A percentile compares a stretch with the other conserved stretches of the same genome.
phyloP scores from a whole-genome alignment of 345 rosid genomes.

The Citrus unshiu region DNA sequence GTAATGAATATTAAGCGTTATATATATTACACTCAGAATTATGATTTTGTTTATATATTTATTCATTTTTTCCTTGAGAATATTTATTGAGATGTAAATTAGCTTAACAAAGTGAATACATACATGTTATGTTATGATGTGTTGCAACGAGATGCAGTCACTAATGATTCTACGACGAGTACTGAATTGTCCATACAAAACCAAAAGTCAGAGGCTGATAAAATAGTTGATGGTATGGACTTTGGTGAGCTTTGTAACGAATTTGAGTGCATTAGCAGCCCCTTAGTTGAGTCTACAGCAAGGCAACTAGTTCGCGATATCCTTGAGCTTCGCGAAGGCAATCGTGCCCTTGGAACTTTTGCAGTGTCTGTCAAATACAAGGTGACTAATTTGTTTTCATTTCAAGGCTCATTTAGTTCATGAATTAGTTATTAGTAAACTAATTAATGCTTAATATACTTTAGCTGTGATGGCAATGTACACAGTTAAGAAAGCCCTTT shows the following conservation, averaged over 20 bases:
- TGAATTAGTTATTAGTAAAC: too few species aligned
- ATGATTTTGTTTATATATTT: too few species aligned
- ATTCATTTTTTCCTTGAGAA: not conserved
- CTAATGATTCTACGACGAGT: slow-evolving; percentile 40
- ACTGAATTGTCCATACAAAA: slow-evolving; percentile 30
- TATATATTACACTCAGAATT: not conserved
- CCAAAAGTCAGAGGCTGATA: slow-evolving; percentile 56
- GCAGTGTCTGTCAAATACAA: slow-evolving; percentile 74
- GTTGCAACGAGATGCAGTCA: slow-evolving; percentile 29
- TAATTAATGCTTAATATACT: too few species aligned
- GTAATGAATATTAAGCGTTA: not conserved
- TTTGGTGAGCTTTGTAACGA: slow-evolving; percentile 90
- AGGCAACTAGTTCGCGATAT: slow-evolving; percentile 82
- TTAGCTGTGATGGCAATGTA: too few species aligned
- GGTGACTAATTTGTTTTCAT: slow-evolving; percentile 31
- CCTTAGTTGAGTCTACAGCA: slow-evolving; percentile 82
- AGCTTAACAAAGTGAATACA: not conserved
- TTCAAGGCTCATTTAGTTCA: too few species aligned
- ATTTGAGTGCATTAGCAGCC: slow-evolving; percentile 90
- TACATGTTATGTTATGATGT: not conserved
- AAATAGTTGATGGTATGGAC: slow-evolving; percentile 68
- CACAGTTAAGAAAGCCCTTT: too few species aligned
- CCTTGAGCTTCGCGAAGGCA: slow-evolving; percentile 69
- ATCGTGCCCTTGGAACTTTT: slow-evolving; percentile 67
- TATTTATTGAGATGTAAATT: not conserved